Base-by-base conservation (phyloP, 2,329 filamentous ascomycete species). In the Drechslerella coelobrocha region DNA sequence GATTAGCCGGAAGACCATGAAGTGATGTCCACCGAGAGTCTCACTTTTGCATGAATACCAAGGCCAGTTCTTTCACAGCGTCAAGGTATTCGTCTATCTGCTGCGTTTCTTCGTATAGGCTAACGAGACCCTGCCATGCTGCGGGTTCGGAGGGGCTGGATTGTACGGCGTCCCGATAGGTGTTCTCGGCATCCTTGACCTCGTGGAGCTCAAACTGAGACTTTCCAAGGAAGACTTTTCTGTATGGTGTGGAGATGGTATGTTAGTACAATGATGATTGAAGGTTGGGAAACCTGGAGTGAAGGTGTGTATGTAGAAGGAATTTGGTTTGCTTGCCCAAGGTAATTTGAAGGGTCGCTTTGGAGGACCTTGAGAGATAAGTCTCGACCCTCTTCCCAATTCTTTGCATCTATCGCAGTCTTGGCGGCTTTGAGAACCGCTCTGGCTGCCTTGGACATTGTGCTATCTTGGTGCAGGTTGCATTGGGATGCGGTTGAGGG, bases 81-180 rank as follows among this genome's bases (percentile, higher is more conserved):
- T 86, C 81, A 51, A 89, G 88, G 77, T 96, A 96, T 52, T 88
- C 84, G 60, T 85, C 83, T 12, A 97, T 81, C 75, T 88, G 90
- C 60, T 84, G 83, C 76, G 92, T 89, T 75, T 86, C 89, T 79
- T 96, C 91, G 77, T 91, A 97, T 27, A 97, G 80, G 76, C 88
- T 90, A 78, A 94, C 85, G 48, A 99, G 82, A 0, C 94, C 94
- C 78, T 96, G 90, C 91, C 91, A 97, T 74, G 90, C 90, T 76
- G 93, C 89, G n/a, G 86, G 82, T 74, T 97, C 92, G 17, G 85
- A 82, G 0, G 88, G 85, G 73, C 91, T 92, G 72, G 91, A 81
- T 19, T 83, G 82, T 4, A 76, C 73, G 31, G 93, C 94, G 29
- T 84, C 82, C 41, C 84, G 82, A 78, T 97, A 97, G 0, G 88